Base-by-base conservation (phyloP, 345 rosid genomes). In the Syzygium aqueum region DNA sequence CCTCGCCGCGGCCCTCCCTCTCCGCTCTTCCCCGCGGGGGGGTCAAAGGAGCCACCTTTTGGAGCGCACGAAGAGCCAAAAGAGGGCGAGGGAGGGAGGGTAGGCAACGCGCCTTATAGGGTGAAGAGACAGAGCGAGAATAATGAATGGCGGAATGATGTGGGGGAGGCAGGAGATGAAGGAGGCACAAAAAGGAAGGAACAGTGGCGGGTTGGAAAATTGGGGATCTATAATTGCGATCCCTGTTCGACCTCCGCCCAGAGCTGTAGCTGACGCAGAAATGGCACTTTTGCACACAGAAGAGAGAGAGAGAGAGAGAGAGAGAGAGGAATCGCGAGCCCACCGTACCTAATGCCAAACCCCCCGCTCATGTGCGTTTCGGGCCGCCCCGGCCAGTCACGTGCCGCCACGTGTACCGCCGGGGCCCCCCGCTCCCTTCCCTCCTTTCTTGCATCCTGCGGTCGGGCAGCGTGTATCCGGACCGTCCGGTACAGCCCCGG, bases 61-160 rank as follows among this genome's bases (percentile, higher is more conserved):
- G 49, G 84, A 86, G 87, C n/a, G 51, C 51, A 25, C 53, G 87
- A 53, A 53, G 87, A 52, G 84, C 87, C 87, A 86, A 86, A 77
- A n/a, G 84, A n/a, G 77, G 77, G 61, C 46, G 46, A 43, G 27
- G 5, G 63, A 52, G 11, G 77, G 78, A 6, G 27, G 28, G 37
- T 51, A 27, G 49, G 40, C 51, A 85, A 49, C 21, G 54, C 53
- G n/a, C 40, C 43, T 21, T 65, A 67, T 49, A 63, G 51, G 65
- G 87, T 22, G 22, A 40, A 43, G 87, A 85, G 21, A 61, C 25
- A 16, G 77, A 23, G 61, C 22, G 33, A 22, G 52, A 85, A 73
- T 21, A 73, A 73, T 73, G 82, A 73, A 73, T 19, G 82, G 82
- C 27, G 8, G 82, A 73, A 73, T 73, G 82, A 73, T 73, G 82